phyloP scores from a whole-genome alignment of 2,329 filamentous ascomycete species.

The Ophidiomyces ophidiicola region DNA sequence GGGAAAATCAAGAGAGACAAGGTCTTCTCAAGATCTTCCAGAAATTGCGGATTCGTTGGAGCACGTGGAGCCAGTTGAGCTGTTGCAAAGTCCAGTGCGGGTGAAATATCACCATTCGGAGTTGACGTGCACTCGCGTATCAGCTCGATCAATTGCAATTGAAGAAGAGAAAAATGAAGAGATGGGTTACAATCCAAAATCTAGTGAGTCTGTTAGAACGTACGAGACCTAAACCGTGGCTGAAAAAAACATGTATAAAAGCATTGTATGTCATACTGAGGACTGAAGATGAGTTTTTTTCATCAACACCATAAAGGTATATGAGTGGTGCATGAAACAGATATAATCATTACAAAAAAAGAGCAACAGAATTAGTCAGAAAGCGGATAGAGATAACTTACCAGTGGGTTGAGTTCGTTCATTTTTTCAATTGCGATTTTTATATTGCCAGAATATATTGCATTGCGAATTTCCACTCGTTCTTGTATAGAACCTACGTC shows the following conservation, averaged over 20 bases:
- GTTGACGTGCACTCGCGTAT: slow-evolving; percentile 63
- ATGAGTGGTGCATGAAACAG: slow-evolving; percentile 99
- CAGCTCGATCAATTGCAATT: slow-evolving; percentile 84
- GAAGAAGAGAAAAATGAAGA: slow-evolving; percentile 78
- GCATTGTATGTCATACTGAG: slow-evolving; percentile 59
- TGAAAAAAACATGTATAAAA: slow-evolving; percentile 12
- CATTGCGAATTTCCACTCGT: slow-evolving; percentile 70
- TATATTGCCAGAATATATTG: slow-evolving; percentile 76
- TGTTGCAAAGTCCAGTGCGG: slow-evolving; percentile 76
- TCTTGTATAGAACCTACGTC: slow-evolving; percentile 61
- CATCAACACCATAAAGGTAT: slow-evolving; percentile 78
- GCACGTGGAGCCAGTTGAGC: slow-evolving; percentile 78
- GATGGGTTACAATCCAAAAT: slow-evolving; percentile 73
- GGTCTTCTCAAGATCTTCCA: slow-evolving; percentile 78
- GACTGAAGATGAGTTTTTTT: slow-evolving; percentile 67
- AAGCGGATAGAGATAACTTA: slow-evolving; percentile 41
- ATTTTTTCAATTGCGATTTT: slow-evolving; percentile 73
- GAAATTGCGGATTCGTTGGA: slow-evolving; percentile 65
- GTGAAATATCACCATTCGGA: slow-evolving; percentile 58
- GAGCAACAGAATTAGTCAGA: slow-evolving; percentile 10
- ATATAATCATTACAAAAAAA: slow-evolving; percentile 66
- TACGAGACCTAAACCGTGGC: slow-evolving; percentile 9
- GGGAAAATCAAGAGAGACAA: slow-evolving; percentile 88
- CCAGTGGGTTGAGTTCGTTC: slow-evolving; percentile 83
- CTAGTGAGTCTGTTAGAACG: slow-evolving; percentile 38